phyloP scores from a whole-genome alignment of 1,139 yeast species.

The Blastobotrys capitulatus region DNA sequence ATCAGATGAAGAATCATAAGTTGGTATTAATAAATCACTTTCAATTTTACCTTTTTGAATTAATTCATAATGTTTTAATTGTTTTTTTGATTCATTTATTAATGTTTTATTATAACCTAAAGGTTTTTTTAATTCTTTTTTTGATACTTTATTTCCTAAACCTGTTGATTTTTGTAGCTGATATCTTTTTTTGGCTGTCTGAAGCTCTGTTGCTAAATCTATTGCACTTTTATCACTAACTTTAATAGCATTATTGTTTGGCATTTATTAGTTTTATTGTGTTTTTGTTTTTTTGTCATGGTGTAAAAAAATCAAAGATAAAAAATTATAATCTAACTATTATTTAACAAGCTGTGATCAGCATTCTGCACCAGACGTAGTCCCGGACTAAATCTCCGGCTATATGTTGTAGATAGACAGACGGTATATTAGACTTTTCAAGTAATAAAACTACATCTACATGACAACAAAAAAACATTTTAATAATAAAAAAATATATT shows the following conservation, averaged over 20 bases:
- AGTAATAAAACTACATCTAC: too few relatives aligned
- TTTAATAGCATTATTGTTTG: not conserved
- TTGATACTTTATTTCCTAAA: conserved; percentile 23
- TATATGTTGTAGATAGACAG: too few relatives aligned
- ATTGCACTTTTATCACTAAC: conserved; percentile 21
- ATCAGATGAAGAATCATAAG: not conserved
- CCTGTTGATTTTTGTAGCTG: conserved; percentile 13
- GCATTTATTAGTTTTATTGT: too few relatives aligned
- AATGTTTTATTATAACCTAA: not conserved
- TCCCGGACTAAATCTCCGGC: too few relatives aligned
- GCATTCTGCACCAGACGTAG: too few relatives aligned
- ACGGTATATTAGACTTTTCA: too few relatives aligned
- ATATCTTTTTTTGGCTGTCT: conserved; percentile 18
- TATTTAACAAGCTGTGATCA: too few relatives aligned
- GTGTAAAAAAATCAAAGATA: too few relatives aligned
- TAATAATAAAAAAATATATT: too few relatives aligned
- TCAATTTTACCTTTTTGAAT: conserved; percentile 19
- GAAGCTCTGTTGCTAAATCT: conserved; percentile 24
- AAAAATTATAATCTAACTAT: too few relatives aligned
- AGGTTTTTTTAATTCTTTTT: conserved; percentile 4
- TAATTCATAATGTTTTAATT: conserved; percentile 19
- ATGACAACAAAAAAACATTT: too few relatives aligned
- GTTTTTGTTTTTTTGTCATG: too few relatives aligned
- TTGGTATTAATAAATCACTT: conserved; percentile 6
- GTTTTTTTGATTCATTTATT: conserved; percentile 11